Conservation (phyloP, 148 eudicot genomes). For the Amaranthus cruentus region DNA sequence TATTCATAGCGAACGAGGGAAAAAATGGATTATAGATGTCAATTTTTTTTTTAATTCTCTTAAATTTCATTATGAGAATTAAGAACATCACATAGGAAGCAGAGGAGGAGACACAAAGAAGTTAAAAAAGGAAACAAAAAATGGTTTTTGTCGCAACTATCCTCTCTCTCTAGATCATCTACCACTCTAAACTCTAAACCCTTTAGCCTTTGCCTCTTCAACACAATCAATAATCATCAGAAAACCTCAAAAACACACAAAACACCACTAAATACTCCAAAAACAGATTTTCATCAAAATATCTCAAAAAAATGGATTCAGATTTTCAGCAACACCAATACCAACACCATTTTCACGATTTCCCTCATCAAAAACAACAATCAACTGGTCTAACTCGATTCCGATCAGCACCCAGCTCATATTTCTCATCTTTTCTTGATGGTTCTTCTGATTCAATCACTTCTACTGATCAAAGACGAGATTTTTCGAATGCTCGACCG, state of each 20-base stretch:
- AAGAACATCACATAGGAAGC: no score
- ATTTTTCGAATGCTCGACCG: slow-evolving; percentile 42
- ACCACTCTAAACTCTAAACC: not conserved
- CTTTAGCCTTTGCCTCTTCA: not conserved
- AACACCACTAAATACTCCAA: not conserved
- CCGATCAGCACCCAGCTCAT: slow-evolving; percentile 89
- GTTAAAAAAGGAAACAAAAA: not conserved
- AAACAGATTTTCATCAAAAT: slow-evolving; percentile 4
- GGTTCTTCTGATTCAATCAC: slow-evolving; percentile 24
- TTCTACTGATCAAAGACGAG: slow-evolving; percentile 26
- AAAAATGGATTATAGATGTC: no score
- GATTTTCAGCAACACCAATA: slow-evolving; percentile 33
- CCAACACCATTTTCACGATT: slow-evolving; percentile 31
- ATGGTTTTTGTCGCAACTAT: slow-evolving; percentile 3
- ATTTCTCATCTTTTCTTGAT: slow-evolving; percentile 52
- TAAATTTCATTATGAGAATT: no score
- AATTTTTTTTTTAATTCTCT: no score
- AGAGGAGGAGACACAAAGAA: no score
- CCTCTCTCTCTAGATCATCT: not conserved
- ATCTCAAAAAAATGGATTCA: slow-evolving; percentile 37
- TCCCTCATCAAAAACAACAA: slow-evolving; percentile 44
- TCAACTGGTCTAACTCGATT: slow-evolving; percentile 60
- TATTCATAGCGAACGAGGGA: no score
- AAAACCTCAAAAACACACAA: not conserved
- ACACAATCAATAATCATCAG: not conserved